Conservation (phyloP, 2,329 filamentous ascomycete genomes). For the Aplosporella prunicola region DNA sequence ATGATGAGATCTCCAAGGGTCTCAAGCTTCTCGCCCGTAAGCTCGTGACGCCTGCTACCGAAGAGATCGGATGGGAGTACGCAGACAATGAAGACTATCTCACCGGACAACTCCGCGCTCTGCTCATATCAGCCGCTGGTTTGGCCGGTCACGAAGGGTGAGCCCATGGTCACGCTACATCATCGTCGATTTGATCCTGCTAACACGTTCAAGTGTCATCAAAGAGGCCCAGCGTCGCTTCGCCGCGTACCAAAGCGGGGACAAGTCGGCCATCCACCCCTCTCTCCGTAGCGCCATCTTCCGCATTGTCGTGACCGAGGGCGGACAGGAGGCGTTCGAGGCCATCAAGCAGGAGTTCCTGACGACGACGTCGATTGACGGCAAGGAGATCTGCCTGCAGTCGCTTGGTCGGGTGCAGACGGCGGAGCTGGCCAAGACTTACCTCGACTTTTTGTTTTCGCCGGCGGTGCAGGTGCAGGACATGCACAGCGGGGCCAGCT, state of each 20-base stretch:
- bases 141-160: slow-evolving; percentile 66
- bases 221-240: slow-evolving; percentile 72
- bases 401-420: slow-evolving; percentile 68
- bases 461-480: slow-evolving; percentile 79
- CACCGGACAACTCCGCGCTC: slow-evolving; percentile 69
- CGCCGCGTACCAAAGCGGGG: slow-evolving; percentile 60
- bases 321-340: slow-evolving; percentile 59
- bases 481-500: slow-evolving; percentile 69
- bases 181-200: not conserved
- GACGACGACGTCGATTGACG: slow-evolving; percentile 75
- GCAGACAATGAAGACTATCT: slow-evolving; percentile 71
- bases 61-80: slow-evolving; percentile 80
- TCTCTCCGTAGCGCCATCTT: slow-evolving; percentile 75
- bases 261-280: slow-evolving; percentile 64
- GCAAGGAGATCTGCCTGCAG: slow-evolving; percentile 74
- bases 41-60: slow-evolving; percentile 64
- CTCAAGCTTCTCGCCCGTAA: slow-evolving; percentile 71
- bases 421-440: slow-evolving; percentile 54
- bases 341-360: slow-evolving; percentile 78
- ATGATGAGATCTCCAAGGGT: slow-evolving; percentile 60
- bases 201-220: slow-evolving; percentile 46
- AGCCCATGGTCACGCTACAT: slow-evolving; percentile 22
- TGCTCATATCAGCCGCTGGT: slow-evolving; percentile 68
- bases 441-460: slow-evolving; percentile 69
- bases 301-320: slow-evolving; percentile 65